These are phyloP conservation scores for Asterochloris erici DNA, from an alignment of 139 green algal genomes.

Conservation along the genomic window DNA sequence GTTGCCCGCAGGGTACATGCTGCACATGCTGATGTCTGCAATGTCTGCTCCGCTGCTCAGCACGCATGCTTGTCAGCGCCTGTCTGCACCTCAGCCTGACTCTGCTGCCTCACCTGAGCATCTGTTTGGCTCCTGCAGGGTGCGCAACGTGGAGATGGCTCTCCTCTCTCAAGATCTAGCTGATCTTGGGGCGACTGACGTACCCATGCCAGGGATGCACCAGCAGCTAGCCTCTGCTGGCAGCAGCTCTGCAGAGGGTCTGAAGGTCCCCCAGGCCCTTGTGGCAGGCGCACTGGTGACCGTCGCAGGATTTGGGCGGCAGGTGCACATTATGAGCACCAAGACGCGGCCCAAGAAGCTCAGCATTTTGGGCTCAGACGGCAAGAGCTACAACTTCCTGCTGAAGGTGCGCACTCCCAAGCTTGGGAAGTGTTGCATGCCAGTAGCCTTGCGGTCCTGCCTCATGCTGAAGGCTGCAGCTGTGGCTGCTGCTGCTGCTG, in stretches of 20 bases:
- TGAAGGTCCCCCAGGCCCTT: background rate
- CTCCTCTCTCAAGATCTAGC: slow-evolving; percentile 1
- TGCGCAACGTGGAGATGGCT: background rate
- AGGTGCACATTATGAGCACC: slow-evolving; percentile 60
- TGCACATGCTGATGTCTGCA: background rate
- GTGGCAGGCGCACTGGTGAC: slow-evolving; percentile 16
- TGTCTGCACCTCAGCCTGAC: background rate
- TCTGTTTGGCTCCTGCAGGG: background rate
- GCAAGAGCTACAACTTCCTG: slow-evolving; percentile 63
- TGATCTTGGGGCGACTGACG: slow-evolving; percentile 13
- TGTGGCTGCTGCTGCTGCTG: background rate
- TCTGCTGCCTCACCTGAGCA: background rate
- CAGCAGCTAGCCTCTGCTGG: background rate
- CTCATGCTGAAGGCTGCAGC: background rate
- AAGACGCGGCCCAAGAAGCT: slow-evolving; percentile 91
- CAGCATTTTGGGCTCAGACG: slow-evolving; percentile 69
- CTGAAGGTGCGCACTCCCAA: slow-evolving; percentile 58
- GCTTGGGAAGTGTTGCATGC: background rate
- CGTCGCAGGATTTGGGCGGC: slow-evolving; percentile 37
- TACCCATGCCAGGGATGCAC: slow-evolving; percentile 9
- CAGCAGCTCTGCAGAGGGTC: background rate
- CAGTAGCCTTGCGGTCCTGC: no score
- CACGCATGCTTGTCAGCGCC: background rate
- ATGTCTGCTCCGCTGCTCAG: background rate
- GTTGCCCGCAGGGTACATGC: background rate